Evolutionary conservation across 2,329 filamentous ascomycete species (phyloP).

Genomic region (Fusarium sp.): DNA sequence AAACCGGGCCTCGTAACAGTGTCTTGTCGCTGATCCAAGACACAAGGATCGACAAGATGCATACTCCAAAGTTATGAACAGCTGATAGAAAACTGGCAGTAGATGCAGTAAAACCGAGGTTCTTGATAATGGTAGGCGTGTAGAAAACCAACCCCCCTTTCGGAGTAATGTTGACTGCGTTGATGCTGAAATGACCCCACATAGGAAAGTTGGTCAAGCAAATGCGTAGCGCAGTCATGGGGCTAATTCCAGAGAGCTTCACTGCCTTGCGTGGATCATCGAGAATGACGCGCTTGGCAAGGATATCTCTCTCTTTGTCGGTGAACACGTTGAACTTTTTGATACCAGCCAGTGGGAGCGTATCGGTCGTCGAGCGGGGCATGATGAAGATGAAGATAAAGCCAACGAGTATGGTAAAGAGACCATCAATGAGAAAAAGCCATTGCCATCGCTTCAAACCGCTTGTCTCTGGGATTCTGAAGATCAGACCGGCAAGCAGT

Average conservation of each 20-base stretch:
- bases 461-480: constrained; percentile 1
- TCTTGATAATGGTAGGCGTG: constrained; percentile 17
- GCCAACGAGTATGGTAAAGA: not conserved
- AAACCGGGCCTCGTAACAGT: not conserved
- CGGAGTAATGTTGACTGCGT: not conserved
- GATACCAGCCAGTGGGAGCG: not conserved
- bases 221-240: not conserved
- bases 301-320: not conserved
- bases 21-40: constrained; percentile 19
- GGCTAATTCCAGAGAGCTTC: not conserved
- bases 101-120: constrained; percentile 4
- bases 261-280: constrained; percentile 15
- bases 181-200: constrained; percentile 19
- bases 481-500: constrained; percentile 1
- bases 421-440: constrained; percentile 16
- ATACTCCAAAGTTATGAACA: constrained; percentile 9
- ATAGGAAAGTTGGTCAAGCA: constrained; percentile 4
- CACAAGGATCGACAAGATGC: not conserved
- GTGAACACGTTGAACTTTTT: not conserved
- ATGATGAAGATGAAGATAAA: constrained; percentile 6
- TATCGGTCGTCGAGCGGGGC: constrained; percentile 1
- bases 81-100: constrained; percentile 11
- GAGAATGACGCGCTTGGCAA: constrained; percentile 7
- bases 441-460: constrained; percentile 12
- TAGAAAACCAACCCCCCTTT: constrained; percentile 10